Evolutionary conservation across 306 rosid genomes (phyloP).

Genomic region (Lathyrus aphaca): DNA sequence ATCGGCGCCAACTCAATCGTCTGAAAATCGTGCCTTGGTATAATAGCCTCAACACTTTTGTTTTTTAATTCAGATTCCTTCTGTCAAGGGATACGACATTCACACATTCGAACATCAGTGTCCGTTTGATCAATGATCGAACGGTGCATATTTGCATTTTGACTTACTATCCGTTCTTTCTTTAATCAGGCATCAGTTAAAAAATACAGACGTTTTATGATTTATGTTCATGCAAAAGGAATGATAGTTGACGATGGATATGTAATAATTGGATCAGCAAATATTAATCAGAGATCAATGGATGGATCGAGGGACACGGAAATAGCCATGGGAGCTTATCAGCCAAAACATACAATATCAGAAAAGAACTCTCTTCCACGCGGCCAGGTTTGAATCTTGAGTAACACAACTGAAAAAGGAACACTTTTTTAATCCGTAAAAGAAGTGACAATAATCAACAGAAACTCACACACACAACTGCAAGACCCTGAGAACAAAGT

Average conservation of each 20-base stretch:
- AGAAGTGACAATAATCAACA: too few relatives aligned
- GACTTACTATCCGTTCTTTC: neutral
- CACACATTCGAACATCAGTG: neutral
- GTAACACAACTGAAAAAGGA: neutral
- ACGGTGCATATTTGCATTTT: too few relatives aligned
- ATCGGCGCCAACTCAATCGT: constrained; percentile 19
- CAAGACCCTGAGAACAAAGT: too few relatives aligned
- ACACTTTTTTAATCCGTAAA: neutral
- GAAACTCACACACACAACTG: too few relatives aligned
- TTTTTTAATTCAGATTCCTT: too few relatives aligned
- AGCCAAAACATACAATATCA: constrained; percentile 63
- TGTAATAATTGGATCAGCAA: constrained; percentile 75
- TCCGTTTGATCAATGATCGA: too few relatives aligned
- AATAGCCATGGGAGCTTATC: constrained; percentile 83
- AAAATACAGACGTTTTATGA: constrained; percentile 67
- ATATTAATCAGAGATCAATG: constrained; percentile 76
- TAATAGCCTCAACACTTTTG: constrained; percentile 5
- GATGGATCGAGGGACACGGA: constrained; percentile 85
- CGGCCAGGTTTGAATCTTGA: constrained; percentile 61
- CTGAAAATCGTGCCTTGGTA: constrained; percentile 62
- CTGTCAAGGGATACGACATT: neutral
- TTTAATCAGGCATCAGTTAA: constrained; percentile 52
- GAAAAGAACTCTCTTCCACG: constrained; percentile 58
- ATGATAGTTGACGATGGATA: constrained; percentile 73
- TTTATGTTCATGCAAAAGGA: constrained; percentile 79